Conservation (phyloP, 2,329 filamentous ascomycete genomes). For the Fusarium agapanthi region DNA sequence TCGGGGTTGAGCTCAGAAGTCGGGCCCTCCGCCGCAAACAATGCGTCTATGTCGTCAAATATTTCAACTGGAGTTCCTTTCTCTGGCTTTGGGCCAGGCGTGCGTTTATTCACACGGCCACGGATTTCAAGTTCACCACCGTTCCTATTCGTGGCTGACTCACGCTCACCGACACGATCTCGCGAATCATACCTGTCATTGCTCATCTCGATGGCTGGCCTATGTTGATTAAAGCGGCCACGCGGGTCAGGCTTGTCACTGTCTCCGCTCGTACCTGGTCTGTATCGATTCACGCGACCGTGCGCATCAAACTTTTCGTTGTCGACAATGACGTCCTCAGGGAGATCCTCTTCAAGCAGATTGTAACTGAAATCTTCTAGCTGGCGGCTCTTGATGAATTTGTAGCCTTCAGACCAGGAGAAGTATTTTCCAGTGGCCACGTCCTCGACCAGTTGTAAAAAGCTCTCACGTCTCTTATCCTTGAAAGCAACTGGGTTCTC, state of each 20-base stretch:
- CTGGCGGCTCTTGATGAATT: slow-evolving; percentile 39
- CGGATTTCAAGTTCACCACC: background rate
- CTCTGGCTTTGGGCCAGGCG: background rate
- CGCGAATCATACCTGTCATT: background rate
- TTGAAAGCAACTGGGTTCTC: background rate
- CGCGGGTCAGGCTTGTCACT: background rate
- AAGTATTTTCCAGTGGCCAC: slow-evolving; percentile 46
- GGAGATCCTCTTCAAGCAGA: slow-evolving; percentile 37
- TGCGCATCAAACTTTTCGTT: slow-evolving; percentile 17
- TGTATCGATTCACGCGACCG: slow-evolving; percentile 11
- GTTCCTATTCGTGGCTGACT: background rate
- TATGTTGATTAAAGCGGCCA: background rate
- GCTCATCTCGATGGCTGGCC: background rate
- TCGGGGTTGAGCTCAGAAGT: background rate
- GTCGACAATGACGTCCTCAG: slow-evolving; percentile 38
- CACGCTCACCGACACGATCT: background rate
- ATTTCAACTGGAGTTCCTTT: background rate
- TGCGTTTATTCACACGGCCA: background rate
- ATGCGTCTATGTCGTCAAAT: slow-evolving; percentile 4
- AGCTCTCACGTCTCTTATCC: slow-evolving; percentile 18
- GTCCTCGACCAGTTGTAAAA: slow-evolving; percentile 43
- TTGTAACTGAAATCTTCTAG: slow-evolving; percentile 42
- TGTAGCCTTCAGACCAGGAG: slow-evolving; percentile 48
- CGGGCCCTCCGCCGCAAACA: background rate
- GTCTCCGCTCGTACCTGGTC: background rate